Base-by-base conservation (phyloP, 2,329 filamentous ascomycete genomes). In the Aureobasidium sp. region DNA sequence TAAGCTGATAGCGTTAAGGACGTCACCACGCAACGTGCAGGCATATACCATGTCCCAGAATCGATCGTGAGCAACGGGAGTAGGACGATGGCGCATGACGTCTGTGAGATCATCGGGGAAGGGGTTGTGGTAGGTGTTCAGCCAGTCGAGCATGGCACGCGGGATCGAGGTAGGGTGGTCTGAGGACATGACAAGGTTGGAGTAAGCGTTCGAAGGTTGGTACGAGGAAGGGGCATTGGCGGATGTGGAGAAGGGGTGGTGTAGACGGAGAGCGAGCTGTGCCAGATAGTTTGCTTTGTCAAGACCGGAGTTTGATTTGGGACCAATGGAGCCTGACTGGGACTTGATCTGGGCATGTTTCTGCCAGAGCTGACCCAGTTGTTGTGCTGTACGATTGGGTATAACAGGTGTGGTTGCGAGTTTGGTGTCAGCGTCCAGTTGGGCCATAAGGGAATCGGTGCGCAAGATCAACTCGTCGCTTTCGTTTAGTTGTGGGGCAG, bases 41-140 rank as follows among this genome's bases (percentile, higher is more conserved):
- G 84, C 84, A 67, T 87, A 89, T n/a, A 96, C 78, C 1, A 85
- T 85, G 70, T 92, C 89, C 93, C 93, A 97, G 75, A 91, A 97
- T 39, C 88, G 79, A 30, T 81, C 78, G 68, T 94, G 89, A 47
- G 85, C 85, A 2, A 90, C 88, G 27, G 91, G 90, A 63, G 89
- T 89, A 0, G 89, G 89, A 49, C 81, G 80, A 67, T 85, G 76
- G 32, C 80, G 79, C 64, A 83, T 77, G 29, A 97, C 81, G 4
- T 85, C 79, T 41, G 84, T 78, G 29, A 89, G 77, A 68, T 92
- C 88, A 57, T 84, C 81, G 2, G 82, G 81, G 67, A 89, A 89
- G 30, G 87, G 81, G 64, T 89, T 85, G 70, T 96, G 90, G 69
- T 90, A 83, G 16, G 81, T 79, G 60, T 89, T 82, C 65, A 96